Evolutionary conservation across 805 yeast species (phyloP), one percentile per base, ranked within the genome.

Genomic region (Saccharomycopsis guyanensis): DNA sequence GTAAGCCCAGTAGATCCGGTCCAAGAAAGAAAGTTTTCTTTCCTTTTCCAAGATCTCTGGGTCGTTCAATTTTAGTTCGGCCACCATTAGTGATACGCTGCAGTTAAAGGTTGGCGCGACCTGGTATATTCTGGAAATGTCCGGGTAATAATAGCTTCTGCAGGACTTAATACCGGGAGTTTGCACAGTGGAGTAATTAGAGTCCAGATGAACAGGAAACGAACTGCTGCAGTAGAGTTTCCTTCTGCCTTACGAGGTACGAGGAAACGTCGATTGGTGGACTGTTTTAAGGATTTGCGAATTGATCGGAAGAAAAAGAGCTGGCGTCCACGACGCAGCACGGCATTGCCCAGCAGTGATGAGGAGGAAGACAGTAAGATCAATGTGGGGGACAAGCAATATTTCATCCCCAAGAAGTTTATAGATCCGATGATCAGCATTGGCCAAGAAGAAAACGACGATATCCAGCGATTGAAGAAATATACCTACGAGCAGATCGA

Each of bases 1-100:
- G 50, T 70, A 70, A 41, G 63, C 66, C 73, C 73, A 70, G 51
- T 66, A 69, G 16, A 68, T 49, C 34, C 57, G 59, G 36, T 58
- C 59, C n/a, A 62, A 47, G 20, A 60, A 49, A 33, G 51, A 16
- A 3, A 51, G 35, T 5, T 38, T 39, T 33, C 40, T 25, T 22
- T 51, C 54, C 19, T 31, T 44, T 37, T 51, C 40, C 3, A 20
- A 27, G 15, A 46, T 44, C 59, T 61, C 43, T 55, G 61, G 32
- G 61, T 45, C 49, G 53, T 58, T 25, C 61, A 59, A 23, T 10
- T 25, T 25, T n/a, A n/a, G n/a, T n/a, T n/a, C n/a, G n/a, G n/a
- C n/a, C n/a, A 42, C 45, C 19, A 13, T n/a, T 38, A 38, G 12
- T 16, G 19, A 33, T 12, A 8, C 12, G 7, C 10, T 20, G 23